phyloP scores from a whole-genome alignment of 192 early-diverging fungal genomes.

The Chytriomyces sp. region DNA sequence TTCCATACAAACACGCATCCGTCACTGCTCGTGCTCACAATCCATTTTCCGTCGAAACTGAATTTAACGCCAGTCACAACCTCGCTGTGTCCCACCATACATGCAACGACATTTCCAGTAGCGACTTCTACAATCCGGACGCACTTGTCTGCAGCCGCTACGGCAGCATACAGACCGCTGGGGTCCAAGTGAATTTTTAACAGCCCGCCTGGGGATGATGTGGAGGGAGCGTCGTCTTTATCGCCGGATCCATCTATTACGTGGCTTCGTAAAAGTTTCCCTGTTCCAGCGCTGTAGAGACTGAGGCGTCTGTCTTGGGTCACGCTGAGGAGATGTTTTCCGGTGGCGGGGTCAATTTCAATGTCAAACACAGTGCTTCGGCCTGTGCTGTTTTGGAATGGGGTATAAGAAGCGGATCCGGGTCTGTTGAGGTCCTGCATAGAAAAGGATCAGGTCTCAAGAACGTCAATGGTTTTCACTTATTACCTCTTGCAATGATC shows the following conservation, averaged over 20 bases:
- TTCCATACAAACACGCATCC: slow-evolving; percentile 81
- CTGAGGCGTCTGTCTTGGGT: slow-evolving; percentile 75
- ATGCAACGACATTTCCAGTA: slow-evolving; percentile 62
- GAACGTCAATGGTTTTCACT: background rate
- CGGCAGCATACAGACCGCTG: slow-evolving; percentile 68
- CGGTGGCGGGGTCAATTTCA: slow-evolving; percentile 56
- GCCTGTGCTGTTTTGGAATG: background rate
- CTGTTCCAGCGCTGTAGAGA: slow-evolving; percentile 63
- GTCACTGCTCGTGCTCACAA: slow-evolving; percentile 74
- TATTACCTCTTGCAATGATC: slow-evolving; percentile 43
- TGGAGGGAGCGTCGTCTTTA: slow-evolving; percentile 36
- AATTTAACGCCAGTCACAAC: slow-evolving; percentile 75
- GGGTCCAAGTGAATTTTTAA: slow-evolving; percentile 72
- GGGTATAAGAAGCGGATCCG: slow-evolving; percentile 1
- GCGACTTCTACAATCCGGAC: slow-evolving; percentile 74
- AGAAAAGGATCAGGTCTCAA: background rate
- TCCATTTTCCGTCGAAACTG: slow-evolving; percentile 49
- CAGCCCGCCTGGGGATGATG: slow-evolving; percentile 62
- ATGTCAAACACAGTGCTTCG: slow-evolving; percentile 78
- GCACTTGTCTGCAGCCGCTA: slow-evolving; percentile 70
- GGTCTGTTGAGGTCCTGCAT: background rate
- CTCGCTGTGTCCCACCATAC: slow-evolving; percentile 72
- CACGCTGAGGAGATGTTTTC: slow-evolving; percentile 63
- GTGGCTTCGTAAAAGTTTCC: slow-evolving; percentile 62
- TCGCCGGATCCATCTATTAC: slow-evolving; percentile 47